Evolutionary conservation across 179 eudicot species (phyloP).

Genomic region (Beta corolliflora): DNA sequence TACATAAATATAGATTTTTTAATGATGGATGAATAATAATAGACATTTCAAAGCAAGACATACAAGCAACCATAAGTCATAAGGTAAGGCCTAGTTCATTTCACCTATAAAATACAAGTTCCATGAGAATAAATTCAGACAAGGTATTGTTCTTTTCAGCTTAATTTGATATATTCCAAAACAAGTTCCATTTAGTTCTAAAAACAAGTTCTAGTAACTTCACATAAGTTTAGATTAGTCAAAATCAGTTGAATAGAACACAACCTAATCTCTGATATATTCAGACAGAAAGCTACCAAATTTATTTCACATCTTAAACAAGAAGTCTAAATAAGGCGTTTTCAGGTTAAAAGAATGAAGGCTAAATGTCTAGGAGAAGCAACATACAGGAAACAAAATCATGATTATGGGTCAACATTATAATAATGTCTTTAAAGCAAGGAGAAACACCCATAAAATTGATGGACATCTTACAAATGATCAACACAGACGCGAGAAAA

Average conservation of each 20-base stretch:
- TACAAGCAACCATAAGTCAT: background rate
- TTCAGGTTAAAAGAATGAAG: background rate
- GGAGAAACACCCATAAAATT: background rate
- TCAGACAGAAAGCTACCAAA: background rate
- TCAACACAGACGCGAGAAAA: background rate
- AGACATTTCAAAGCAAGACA: background rate
- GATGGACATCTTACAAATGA: background rate
- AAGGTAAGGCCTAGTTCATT: background rate
- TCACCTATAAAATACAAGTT: too few relatives aligned
- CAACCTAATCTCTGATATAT: too few relatives aligned
- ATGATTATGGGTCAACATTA: background rate
- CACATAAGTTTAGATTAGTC: too few relatives aligned
- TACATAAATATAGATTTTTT: conserved; percentile 9
- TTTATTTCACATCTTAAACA: background rate
- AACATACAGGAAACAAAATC: background rate
- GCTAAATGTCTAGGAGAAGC: background rate
- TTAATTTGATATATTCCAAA: background rate
- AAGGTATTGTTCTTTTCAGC: background rate
- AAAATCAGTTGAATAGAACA: too few relatives aligned
- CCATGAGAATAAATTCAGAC: too few relatives aligned
- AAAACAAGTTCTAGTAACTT: too few relatives aligned
- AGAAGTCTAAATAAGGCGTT: background rate
- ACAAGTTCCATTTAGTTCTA: background rate
- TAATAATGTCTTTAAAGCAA: background rate
- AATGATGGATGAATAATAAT: background rate